Evolutionary conservation across 805 yeast species (phyloP), one percentile per base, ranked within the genome.

Genomic region (Suhomyces sp.): DNA sequence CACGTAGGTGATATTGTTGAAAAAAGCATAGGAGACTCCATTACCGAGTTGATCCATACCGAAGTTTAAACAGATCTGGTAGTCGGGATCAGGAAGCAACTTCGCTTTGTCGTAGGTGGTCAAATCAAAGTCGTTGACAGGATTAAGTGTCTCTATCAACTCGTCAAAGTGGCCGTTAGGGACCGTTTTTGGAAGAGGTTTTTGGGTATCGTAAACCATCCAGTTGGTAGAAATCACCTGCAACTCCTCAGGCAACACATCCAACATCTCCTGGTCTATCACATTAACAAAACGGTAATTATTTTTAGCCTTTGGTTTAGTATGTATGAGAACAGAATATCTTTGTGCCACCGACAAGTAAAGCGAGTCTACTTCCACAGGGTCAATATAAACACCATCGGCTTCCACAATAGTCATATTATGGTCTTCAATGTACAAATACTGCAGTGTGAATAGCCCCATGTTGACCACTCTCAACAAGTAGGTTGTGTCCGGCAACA

Each of bases 281-380:
- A 77, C 72, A 57, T 83, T 85, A 77, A 85, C 79, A 52, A 87
- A 72, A 3, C 86, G 80, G 63, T 72, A 86, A 61, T 85, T 84
- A 53, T 71, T 76, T 8, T 60, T 63, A 17, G 76, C 60, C 39
- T 54, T 57, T 1, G 64, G 50, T 62, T 83, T 83, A 6, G 94
- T 80, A 37, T 76, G 78, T 15, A 90, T 69, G 55, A 89, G 69
- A 1, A 89, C 86, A 39, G 89, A 77, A 63, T 86, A 82, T 63
- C 97, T 76, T 71, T 92, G 97, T 8, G 93, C 97, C 19, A 87
- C 90, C 0, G 93, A 78, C 37, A 87, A 60, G 61, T 86, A 85
- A 27, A 86, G 57, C 64, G 81, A 72, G 27, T 81, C 77, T 4
- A 86, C 79, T 1, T 67, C 72, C 46, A 75, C 72, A 2, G 88